Evolutionary conservation across 768 basidiomycete species (phyloP).

Genomic region (Mycena indigotica): DNA sequence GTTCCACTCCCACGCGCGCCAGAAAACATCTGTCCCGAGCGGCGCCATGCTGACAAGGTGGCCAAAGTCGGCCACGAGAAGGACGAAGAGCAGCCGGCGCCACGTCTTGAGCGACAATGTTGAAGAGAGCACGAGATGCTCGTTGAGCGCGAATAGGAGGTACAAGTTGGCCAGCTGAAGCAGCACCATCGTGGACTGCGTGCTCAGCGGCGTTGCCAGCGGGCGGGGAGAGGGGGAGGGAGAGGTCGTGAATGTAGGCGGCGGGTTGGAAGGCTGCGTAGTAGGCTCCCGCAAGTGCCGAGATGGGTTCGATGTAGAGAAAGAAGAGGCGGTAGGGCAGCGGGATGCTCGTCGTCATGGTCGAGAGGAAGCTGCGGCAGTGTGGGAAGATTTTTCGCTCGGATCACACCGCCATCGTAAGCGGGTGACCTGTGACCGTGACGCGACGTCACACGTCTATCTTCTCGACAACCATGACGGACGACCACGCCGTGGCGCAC

Average conservation of each 20-base stretch:
- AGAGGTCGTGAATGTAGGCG: conserved; percentile 40
- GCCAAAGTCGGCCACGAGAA: conserved; percentile 53
- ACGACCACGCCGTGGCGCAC: no score
- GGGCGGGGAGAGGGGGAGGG: neutral
- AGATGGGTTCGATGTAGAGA: conserved; percentile 54
- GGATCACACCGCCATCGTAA: no score
- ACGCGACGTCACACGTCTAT: no score
- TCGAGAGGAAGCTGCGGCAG: no score
- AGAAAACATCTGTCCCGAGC: conserved; percentile 43
- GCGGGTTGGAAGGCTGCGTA: conserved; percentile 45
- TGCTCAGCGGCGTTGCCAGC: conserved; percentile 21
- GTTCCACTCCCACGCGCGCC: conserved; percentile 51
- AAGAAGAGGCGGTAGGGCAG: no score
- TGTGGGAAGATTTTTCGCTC: no score
- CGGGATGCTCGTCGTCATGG: no score
- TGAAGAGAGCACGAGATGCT: conserved; percentile 50
- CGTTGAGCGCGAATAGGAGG: conserved; percentile 52
- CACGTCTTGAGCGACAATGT: conserved; percentile 43
- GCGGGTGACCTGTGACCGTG: no score
- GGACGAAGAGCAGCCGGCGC: conserved; percentile 43
- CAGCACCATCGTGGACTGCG: conserved; percentile 42
- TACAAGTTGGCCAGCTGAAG: conserved; percentile 54
- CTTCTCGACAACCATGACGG: no score
- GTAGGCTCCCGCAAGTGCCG: conserved; percentile 50
- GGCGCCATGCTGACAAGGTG: conserved; percentile 50